Conservation (phyloP, 1,284 basidiomycete genomes). For the Ganoderma leucocontextum region DNA sequence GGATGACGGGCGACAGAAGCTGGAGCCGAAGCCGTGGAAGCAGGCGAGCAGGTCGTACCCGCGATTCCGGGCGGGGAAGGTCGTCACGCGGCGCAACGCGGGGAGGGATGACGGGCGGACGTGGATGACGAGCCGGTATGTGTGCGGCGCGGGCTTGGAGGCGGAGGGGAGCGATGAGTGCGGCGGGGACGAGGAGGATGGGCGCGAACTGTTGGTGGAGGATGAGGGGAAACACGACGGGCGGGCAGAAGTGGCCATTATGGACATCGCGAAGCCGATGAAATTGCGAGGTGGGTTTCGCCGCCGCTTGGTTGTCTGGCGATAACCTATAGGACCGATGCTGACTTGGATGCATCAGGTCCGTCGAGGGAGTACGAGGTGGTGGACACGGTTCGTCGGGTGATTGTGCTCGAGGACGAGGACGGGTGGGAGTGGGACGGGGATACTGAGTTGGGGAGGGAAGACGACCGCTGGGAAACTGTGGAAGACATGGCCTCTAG, state of each 20-base stretch:
- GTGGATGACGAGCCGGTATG: constrained; percentile 20
- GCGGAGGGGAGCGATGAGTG: not conserved
- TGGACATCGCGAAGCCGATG: constrained; percentile 31
- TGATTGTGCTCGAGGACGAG: constrained; percentile 15
- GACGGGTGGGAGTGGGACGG: not conserved
- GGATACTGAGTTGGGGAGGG: not conserved
- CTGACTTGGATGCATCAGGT: not conserved
- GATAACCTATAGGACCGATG: not conserved
- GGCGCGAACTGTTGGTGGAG: not conserved
- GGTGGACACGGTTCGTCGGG: not conserved
- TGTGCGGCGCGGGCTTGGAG: constrained; percentile 17
- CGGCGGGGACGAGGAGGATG: not conserved
- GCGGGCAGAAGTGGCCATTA: constrained; percentile 18
- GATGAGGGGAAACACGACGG: not conserved
- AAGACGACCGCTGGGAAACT: constrained; percentile 1
- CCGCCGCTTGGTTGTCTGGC: not conserved
- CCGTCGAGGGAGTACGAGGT: constrained; percentile 7
- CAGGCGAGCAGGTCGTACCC: constrained; percentile 11
- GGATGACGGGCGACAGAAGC: not conserved
- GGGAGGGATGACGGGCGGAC: constrained; percentile 22
- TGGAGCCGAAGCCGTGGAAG: constrained; percentile 24
- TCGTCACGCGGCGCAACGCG: constrained; percentile 11
- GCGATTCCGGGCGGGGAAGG: not conserved
- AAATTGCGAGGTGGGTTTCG: constrained; percentile 22
- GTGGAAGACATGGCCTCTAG: not conserved